phyloP scores from a whole-genome alignment of 2,329 filamentous ascomycete genomes.

The Aureobasidium sp. region DNA sequence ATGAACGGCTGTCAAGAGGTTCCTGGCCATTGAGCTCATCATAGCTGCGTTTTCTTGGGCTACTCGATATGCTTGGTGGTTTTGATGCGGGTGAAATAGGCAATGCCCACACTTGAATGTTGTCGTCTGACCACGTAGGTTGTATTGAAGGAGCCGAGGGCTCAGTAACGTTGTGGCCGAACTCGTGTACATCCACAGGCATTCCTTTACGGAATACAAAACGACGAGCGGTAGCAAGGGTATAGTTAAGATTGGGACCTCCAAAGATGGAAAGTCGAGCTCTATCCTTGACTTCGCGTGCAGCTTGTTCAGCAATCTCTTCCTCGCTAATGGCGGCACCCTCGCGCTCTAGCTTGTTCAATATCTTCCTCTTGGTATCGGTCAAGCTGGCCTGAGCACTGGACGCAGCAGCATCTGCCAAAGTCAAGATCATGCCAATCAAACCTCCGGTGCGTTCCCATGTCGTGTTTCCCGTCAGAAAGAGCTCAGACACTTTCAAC shows the following conservation, averaged over 20 bases:
- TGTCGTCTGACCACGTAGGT: constrained; percentile 69
- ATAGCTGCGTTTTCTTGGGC: constrained; percentile 31
- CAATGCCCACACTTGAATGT: constrained; percentile 80
- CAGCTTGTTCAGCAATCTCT: constrained; percentile 25
- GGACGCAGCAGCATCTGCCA: constrained; percentile 59
- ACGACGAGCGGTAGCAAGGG: constrained; percentile 70
- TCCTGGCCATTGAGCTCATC: constrained; percentile 30
- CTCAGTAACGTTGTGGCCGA: constrained; percentile 37
- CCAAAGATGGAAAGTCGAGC: constrained; percentile 63
- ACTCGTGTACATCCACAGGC: constrained; percentile 65
- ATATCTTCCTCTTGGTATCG: constrained; percentile 34
- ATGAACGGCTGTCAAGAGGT: constrained; percentile 19
- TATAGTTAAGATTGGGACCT: constrained; percentile 70
- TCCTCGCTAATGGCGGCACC: constrained; percentile 18
- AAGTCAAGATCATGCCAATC: constrained; percentile 74
- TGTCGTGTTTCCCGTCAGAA: constrained; percentile 69
- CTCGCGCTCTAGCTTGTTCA: constrained; percentile 28
- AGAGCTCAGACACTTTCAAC: constrained; percentile 65
- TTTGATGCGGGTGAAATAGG: constrained; percentile 41
- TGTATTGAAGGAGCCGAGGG: constrained; percentile 25
- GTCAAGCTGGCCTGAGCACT: constrained; percentile 39
- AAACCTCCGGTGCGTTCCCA: constrained; percentile 77
- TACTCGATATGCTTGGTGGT: constrained; percentile 16
- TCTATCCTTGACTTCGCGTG: constrained; percentile 28
- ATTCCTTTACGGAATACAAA: constrained; percentile 84